phyloP scores from a whole-genome alignment of 805 yeast genomes.

The Teunomyces gatunensis region DNA sequence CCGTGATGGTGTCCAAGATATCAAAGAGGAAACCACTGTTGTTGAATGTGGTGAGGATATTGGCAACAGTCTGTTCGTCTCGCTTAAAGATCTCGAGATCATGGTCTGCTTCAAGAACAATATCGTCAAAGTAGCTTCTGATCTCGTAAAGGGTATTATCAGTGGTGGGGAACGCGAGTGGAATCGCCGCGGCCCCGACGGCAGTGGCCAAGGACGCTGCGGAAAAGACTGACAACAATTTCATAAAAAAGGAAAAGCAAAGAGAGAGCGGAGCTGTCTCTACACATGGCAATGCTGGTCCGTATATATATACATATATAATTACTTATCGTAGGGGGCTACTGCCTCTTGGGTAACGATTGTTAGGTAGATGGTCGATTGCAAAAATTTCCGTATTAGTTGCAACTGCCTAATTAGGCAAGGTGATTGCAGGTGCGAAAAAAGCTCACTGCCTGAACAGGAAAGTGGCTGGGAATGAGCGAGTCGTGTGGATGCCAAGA shows the following conservation, averaged over 20 bases:
- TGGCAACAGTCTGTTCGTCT: conserved; percentile 23
- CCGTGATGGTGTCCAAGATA: conserved; percentile 35
- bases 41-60: conserved; percentile 24
- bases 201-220: conserved; percentile 10
- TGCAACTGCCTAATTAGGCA: conserved; percentile 10
- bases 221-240: conserved; percentile 7
- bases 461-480: neutral
- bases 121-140: conserved; percentile 8
- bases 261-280: neutral
- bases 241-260: conserved; percentile 9
- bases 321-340: neutral
- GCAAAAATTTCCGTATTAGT: conserved; percentile 1
- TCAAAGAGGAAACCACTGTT: conserved; percentile 32
- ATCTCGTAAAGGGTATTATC: conserved; percentile 16
- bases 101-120: conserved; percentile 6
- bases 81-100: conserved; percentile 14
- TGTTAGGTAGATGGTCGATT: neutral
- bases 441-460: neutral
- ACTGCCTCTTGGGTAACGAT: neutral
- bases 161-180: conserved; percentile 20
- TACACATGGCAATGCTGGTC: neutral
- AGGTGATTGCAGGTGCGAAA: neutral
- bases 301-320: neutral
- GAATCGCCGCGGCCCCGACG: conserved; percentile 15
- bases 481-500: neutral